A percentile compares a stretch with the other conserved stretches of the same genome.
phyloP scores from a whole-genome alignment of 2,329 filamentous ascomycete species.

The Fonsecaea erecta region DNA sequence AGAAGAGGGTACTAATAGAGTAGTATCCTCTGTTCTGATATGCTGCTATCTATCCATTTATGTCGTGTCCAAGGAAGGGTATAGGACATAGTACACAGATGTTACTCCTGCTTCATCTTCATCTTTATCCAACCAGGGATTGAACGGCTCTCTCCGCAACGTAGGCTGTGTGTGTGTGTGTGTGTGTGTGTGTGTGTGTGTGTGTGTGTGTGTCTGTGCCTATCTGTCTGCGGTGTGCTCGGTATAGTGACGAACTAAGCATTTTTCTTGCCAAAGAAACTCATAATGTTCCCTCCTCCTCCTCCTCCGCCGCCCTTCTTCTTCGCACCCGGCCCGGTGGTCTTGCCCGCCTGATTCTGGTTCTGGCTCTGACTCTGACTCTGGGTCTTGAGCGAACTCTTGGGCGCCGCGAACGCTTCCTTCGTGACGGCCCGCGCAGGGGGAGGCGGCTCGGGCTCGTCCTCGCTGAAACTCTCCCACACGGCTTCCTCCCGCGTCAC shows the following conservation, averaged over 20 bases:
- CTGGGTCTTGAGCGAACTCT: slow-evolving; percentile 49
- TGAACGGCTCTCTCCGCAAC: no score
- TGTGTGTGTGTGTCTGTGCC: no score
- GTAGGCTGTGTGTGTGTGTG: no score
- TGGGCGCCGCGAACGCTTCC: slow-evolving; percentile 37
- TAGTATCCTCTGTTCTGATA: no score
- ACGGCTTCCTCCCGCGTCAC: slow-evolving; percentile 82
- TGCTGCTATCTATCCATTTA: no score
- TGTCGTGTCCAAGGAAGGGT: no score
- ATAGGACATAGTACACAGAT: no score
- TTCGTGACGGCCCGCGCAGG: slow-evolving; percentile 22
- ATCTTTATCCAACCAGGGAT: no score
- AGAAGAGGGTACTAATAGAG: no score
- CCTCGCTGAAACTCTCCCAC: slow-evolving; percentile 94
- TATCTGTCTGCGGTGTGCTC: no score
- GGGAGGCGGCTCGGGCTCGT: slow-evolving; percentile 67
- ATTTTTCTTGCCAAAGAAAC: slow-evolving; percentile 81
- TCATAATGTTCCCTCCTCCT: slow-evolving; percentile 80
- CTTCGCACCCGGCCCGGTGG: slow-evolving; percentile 24
- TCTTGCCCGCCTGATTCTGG: slow-evolving; percentile 29
- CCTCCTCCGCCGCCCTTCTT: slow-evolving; percentile 62
- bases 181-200: no score
- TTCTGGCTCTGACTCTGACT: slow-evolving; percentile 61
- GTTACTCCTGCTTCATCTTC: no score
- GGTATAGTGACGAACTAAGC: not conserved